Conservation (phyloP, 2,329 filamentous ascomycete genomes). For the Trichoderma oligosporum region DNA sequence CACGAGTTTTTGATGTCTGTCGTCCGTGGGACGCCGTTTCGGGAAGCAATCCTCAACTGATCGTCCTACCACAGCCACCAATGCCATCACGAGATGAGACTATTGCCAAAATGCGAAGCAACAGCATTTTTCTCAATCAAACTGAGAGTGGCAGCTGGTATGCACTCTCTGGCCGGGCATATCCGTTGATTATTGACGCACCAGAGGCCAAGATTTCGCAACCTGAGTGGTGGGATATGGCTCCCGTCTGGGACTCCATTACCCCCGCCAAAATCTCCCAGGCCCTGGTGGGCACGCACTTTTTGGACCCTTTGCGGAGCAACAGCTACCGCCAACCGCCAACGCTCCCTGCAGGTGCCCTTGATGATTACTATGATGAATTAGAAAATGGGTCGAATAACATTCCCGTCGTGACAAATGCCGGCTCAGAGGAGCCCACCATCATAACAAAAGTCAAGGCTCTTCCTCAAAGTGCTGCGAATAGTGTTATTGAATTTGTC, state of each 20-base stretch:
- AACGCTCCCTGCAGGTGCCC: conserved; percentile 36
- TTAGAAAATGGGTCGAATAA: conserved; percentile 34
- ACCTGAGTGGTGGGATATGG: conserved; percentile 47
- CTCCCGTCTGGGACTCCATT: conserved; percentile 38
- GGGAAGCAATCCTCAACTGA: conserved; percentile 69
- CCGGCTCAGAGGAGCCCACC: conserved; percentile 36
- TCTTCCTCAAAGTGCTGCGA: conserved; percentile 47
- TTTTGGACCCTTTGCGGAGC: conserved; percentile 44
- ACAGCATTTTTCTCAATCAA: conserved; percentile 78
- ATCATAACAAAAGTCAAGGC: conserved; percentile 50
- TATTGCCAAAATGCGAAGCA: conserved; percentile 50
- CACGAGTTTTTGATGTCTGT: conserved; percentile 83
- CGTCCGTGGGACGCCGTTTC: conserved; percentile 61
- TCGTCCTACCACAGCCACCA: conserved; percentile 80
- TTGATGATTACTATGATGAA: conserved; percentile 30
- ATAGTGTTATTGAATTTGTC: conserved; percentile 52
- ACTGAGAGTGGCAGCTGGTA: conserved; percentile 90
- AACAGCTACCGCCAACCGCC: conserved; percentile 35
- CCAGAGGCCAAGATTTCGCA: conserved; percentile 45
- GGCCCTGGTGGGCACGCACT: conserved; percentile 69
- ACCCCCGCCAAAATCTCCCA: conserved; percentile 50
- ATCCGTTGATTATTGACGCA: conserved; percentile 77
- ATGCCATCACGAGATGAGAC: conserved; percentile 55
- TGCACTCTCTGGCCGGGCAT: conserved; percentile 80
- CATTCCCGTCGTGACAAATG: conserved; percentile 26